These are phyloP conservation scores for Claviceps africana DNA, from an alignment of 2,329 filamentous ascomycete genomes.

Conservation along the genomic window DNA sequence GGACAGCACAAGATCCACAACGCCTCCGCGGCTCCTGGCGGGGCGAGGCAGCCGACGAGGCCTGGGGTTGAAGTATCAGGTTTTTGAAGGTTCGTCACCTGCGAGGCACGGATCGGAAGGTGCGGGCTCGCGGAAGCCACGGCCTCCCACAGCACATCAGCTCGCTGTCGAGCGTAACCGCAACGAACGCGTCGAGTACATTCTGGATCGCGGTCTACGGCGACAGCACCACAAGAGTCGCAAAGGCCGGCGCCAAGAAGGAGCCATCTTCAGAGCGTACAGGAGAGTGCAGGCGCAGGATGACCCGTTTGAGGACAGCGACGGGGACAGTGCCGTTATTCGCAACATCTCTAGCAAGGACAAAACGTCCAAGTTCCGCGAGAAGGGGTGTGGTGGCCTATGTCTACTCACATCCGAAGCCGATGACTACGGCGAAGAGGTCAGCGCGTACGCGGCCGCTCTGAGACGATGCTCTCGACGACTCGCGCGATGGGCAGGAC, in stretches of 20 bases:
- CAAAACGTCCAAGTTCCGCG: conserved; percentile 30
- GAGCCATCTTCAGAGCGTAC: conserved; percentile 52
- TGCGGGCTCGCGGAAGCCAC: conserved; percentile 46
- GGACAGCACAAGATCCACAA: conserved; percentile 30
- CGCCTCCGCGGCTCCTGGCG: conserved; percentile 21
- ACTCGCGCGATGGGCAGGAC: conserved; percentile 53
- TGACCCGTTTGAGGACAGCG: conserved; percentile 48
- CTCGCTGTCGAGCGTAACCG: conserved; percentile 67
- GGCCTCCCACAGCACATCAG: conserved; percentile 70
- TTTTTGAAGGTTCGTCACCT: conserved; percentile 48
- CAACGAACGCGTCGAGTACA: conserved; percentile 67
- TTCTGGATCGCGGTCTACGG: conserved; percentile 60
- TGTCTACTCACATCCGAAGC: conserved; percentile 46
- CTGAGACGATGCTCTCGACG: conserved; percentile 50
- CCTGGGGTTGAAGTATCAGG: conserved; percentile 41
- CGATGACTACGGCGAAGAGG: conserved; percentile 67
- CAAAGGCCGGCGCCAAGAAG: conserved; percentile 47
- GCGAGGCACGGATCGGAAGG: conserved; percentile 40
- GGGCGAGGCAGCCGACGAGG: conserved; percentile 12
- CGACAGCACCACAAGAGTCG: conserved; percentile 50
- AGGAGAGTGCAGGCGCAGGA: conserved; percentile 43
- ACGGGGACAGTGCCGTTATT: conserved; percentile 36
- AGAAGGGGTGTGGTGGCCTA: conserved; percentile 49
- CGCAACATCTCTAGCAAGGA: conserved; percentile 17
- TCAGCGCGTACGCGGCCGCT: conserved; percentile 50